These are phyloP conservation scores for Trichophyton rubrum DNA, from an alignment of 2,329 filamentous ascomycete species.

Conservation along the genomic window DNA sequence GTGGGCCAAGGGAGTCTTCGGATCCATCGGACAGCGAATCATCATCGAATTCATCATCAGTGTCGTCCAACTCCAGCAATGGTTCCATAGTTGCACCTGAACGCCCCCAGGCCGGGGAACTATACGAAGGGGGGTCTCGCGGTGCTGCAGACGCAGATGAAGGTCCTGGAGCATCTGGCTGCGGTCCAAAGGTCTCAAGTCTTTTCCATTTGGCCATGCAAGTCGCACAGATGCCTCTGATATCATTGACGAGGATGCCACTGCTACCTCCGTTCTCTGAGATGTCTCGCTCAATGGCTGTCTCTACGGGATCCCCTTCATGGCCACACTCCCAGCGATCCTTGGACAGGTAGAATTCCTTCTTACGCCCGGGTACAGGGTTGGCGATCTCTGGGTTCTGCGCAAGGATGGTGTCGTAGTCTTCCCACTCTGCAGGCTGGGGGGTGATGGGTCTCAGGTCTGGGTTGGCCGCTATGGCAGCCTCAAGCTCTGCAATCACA, in stretches of 20 bases:
- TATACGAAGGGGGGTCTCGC: conserved; percentile 3
- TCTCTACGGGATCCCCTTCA: conserved; percentile 10
- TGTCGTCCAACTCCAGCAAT: background rate
- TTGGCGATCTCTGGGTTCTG: conserved; percentile 13
- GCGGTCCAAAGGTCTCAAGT: conserved; percentile 6
- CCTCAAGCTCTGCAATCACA: conserved; percentile 11
- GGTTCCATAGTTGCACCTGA: background rate
- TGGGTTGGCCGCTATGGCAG: conserved; percentile 13
- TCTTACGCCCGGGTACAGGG: conserved; percentile 6
- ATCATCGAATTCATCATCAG: background rate
- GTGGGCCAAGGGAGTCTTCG: background rate
- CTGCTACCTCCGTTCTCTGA: background rate
- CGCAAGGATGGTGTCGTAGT: conserved; percentile 12
- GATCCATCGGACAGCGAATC: background rate
- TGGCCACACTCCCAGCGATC: conserved; percentile 14
- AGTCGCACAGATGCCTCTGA: conserved; percentile 11
- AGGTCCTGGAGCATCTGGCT: background rate
- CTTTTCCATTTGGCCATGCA: conserved; percentile 14
- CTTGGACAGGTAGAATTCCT: conserved; percentile 13
- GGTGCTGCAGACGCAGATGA: background rate
- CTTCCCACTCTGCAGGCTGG: conserved; percentile 12
- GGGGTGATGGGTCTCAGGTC: conserved; percentile 8
- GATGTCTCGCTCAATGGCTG: conserved; percentile 11
- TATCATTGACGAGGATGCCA: conserved; percentile 10
- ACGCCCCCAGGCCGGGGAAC: background rate